These are phyloP conservation scores for Lathyrus tuberosus DNA, from an alignment of 306 rosid genomes.

Conservation along the genomic window DNA sequence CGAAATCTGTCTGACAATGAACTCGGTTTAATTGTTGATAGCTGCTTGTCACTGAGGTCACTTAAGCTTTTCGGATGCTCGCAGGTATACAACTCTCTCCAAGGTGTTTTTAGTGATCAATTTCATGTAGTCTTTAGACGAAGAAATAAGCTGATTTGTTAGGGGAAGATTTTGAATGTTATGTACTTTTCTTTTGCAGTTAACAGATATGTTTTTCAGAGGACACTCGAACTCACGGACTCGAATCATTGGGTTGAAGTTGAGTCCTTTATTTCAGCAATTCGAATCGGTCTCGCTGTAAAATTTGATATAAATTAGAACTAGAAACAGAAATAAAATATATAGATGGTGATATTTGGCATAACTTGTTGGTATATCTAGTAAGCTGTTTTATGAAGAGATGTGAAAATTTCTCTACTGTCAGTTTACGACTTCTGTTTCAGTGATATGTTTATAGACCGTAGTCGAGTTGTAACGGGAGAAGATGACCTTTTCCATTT, in stretches of 20 bases:
- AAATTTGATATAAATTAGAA: constrained; percentile 7
- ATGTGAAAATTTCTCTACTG: neutral
- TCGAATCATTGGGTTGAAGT: neutral
- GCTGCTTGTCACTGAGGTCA: constrained; percentile 64
- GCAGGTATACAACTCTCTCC: constrained; percentile 57
- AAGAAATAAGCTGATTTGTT: neutral
- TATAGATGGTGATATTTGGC: neutral
- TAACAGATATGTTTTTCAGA: neutral
- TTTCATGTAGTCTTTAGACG: neutral
- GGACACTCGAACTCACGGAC: neutral
- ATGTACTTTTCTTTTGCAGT: constrained; percentile 5
- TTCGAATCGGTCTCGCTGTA: neutral
- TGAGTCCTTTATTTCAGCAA: neutral
- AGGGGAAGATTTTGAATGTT: neutral
- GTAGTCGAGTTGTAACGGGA: too few relatives aligned
- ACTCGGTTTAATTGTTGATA: constrained; percentile 75
- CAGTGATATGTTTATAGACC: too few relatives aligned
- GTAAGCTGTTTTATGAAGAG: constrained; percentile 23
- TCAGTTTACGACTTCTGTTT: too few relatives aligned
- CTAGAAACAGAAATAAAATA: constrained; percentile 14
- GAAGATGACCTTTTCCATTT: too few relatives aligned
- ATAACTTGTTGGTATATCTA: constrained; percentile 6
- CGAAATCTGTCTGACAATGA: constrained; percentile 64
- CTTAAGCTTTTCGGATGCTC: constrained; percentile 84
- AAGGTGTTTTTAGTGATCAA: constrained; percentile 17